Percentiles rank a stretch among this genome's conserved stretches.
These are phyloP conservation scores for Strombidium stylifer DNA, from an alignment of 73 alveolate genomes.

Conservation along the genomic window DNA sequence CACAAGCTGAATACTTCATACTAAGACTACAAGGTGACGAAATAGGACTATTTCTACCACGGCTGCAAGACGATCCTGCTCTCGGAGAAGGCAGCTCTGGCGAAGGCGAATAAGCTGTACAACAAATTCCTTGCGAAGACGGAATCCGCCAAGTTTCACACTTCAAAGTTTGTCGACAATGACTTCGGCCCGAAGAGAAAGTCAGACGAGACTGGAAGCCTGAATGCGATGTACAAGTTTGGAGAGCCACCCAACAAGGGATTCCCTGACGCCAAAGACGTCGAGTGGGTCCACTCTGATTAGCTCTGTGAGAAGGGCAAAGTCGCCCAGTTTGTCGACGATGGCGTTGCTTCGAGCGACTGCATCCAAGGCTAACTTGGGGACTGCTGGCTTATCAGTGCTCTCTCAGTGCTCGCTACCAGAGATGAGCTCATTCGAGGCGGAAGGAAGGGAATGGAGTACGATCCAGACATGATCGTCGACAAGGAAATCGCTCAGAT, in stretches of 20 bases:
- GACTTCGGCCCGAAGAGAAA: constrained; percentile 95
- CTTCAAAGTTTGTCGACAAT: constrained; percentile 85
- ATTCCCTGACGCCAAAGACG: constrained; percentile 73
- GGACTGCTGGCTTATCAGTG: constrained; percentile 99
- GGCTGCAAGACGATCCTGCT: constrained; percentile 72
- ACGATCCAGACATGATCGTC: constrained; percentile 59
- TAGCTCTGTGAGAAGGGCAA: constrained; percentile 58
- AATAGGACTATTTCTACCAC: constrained; percentile 6
- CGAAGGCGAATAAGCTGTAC: constrained; percentile 63
- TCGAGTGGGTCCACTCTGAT: constrained; percentile 91
- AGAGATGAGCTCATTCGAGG: constrained; percentile 92
- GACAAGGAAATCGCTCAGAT: constrained; percentile 58
- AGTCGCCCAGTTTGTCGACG: constrained; percentile 54
- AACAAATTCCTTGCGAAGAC: constrained; percentile 16
- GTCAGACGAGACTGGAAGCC: constrained; percentile 70
- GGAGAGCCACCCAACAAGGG: constrained; percentile 78
- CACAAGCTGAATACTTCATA: not conserved
- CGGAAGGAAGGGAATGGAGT: constrained; percentile 56
- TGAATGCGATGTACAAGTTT: constrained; percentile 68
- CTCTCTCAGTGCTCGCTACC: constrained; percentile 96
- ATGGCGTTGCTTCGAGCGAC: constrained; percentile 91
- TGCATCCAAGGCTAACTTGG: constrained; percentile 98
- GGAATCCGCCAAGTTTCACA: too few species aligned
- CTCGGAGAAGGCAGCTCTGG: constrained; percentile 85
- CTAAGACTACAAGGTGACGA: constrained; percentile 2